Conservation (phyloP, 108 stramenopile species). For the Stephanodiscus minutulus region DNA sequence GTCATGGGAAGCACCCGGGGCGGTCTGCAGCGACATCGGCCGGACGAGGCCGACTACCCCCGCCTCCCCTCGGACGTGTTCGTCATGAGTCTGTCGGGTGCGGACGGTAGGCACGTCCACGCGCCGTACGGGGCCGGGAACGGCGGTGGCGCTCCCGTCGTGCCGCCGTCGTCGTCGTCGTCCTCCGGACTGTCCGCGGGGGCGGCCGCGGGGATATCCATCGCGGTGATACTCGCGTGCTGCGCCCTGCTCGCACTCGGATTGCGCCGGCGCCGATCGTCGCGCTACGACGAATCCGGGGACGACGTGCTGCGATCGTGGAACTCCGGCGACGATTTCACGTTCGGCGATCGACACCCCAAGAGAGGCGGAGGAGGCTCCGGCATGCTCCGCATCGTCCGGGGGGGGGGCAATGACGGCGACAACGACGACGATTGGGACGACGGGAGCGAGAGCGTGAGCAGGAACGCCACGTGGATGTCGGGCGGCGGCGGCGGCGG, state of each 20-base stretch:
- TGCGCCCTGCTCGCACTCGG: constrained; percentile 1
- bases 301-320: constrained; percentile 28
- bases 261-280: constrained; percentile 3
- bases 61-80: constrained; percentile 41
- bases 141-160: too few relatives aligned
- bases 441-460: constrained; percentile 38
- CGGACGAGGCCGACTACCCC: neutral
- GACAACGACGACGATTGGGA: constrained; percentile 29
- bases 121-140: constrained; percentile 34
- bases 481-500: neutral
- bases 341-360: constrained; percentile 1
- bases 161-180: too few relatives aligned
- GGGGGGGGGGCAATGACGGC: too few relatives aligned
- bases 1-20: constrained; percentile 48
- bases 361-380: neutral
- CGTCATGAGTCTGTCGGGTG: constrained; percentile 32
- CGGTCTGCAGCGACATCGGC: constrained; percentile 38
- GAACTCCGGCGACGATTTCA: constrained; percentile 30
- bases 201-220: constrained; percentile 24
- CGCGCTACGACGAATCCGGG: constrained; percentile 1
- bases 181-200: constrained; percentile 16
- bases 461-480: constrained; percentile 35
- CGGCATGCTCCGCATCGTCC: constrained; percentile 16
- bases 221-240: constrained; percentile 10
- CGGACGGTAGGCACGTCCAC: constrained; percentile 29